Evolutionary conservation across 106 monocot species (phyloP), one percentile per base, ranked within the genome.

Genomic region (Gastrodia elata): DNA sequence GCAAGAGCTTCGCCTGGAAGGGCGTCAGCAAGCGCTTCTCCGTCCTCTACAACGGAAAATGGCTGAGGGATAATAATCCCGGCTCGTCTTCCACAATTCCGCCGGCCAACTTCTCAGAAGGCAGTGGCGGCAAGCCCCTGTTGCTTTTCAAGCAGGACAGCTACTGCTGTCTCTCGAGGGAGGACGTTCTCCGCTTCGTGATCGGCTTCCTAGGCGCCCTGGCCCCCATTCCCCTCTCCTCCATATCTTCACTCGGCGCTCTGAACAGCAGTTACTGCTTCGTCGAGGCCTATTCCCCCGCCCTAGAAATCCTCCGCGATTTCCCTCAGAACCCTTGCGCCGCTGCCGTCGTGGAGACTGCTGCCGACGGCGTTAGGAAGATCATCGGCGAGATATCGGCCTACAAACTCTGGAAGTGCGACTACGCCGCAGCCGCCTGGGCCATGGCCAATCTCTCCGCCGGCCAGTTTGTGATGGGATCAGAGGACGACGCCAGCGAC

Each of bases 331-430:
- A 97, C 28, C 92, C 95, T 15, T 86, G 83, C 22, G 85, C 86
- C 0, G 49, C 84, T 32, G 92, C 92, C 9, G 92, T 92, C 2
- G 83, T 93, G 5, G 92, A 92, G 76, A 84, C 78, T 6, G 76
- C 76, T 8, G 32, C 78, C 0, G 88, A 87, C 41, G 92, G 92
- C 35, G 74, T 81, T 8, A 82, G 73, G 59, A 92, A 91, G 73
- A 89, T 97, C 64, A 80, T 90, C 2, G 96, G 96, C 20, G 96
- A 97, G 70, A 97, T 97, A 39, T 97, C 96, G 24, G 80, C 92
- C 0, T 97, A 84, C 77, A 92, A 92, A 30, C 85, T 97, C 4
- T 92, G 96, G 96, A 97, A 84, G 69, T 97, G 88, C 16, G 96
- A 97, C 55, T 85, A 92, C 64, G 48, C 75, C 1, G 76, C 86